Evolutionary conservation across 345 rosid species (phyloP).

Genomic region (Boechera divaricarpa): DNA sequence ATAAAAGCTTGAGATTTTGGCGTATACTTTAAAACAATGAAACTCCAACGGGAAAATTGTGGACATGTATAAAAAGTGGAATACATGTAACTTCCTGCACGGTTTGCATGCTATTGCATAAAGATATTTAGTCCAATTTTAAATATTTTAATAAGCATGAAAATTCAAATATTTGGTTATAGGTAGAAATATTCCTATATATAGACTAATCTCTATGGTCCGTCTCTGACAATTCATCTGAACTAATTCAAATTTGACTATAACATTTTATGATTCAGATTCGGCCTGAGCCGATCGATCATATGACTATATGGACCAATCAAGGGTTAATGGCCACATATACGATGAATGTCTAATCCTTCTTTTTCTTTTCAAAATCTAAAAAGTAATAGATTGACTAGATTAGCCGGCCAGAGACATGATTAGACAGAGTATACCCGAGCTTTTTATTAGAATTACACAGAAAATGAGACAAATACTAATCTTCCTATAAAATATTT

Average conservation of each 20-base stretch:
- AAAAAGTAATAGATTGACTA: not conserved
- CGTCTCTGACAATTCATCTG: not conserved
- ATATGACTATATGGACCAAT: not conserved
- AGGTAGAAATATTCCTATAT: not conserved
- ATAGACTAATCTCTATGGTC: not conserved
- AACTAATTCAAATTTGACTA: not conserved
- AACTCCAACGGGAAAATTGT: slow-evolving; percentile 36
- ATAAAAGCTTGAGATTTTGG: slow-evolving; percentile 16
- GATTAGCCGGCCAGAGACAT: not conserved
- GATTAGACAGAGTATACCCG: not conserved
- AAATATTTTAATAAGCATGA: not conserved
- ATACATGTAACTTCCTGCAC: slow-evolving; percentile 20
- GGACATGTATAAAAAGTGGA: slow-evolving; percentile 19
- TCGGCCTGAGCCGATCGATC: not conserved
- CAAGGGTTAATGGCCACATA: not conserved
- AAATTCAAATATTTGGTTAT: not conserved
- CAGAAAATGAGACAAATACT: not conserved
- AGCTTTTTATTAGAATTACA: not conserved
- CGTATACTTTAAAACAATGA: slow-evolving; percentile 28
- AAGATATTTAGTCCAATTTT: slow-evolving; percentile 1
- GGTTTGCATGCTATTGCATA: slow-evolving; percentile 28
- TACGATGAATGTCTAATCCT: not conserved
- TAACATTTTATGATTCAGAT: not conserved
- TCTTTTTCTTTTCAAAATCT: not conserved
- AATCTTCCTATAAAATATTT: not conserved